phyloP scores from a whole-genome alignment of 2,329 filamentous ascomycete species.

The Coniochaeta hoffmannii region DNA sequence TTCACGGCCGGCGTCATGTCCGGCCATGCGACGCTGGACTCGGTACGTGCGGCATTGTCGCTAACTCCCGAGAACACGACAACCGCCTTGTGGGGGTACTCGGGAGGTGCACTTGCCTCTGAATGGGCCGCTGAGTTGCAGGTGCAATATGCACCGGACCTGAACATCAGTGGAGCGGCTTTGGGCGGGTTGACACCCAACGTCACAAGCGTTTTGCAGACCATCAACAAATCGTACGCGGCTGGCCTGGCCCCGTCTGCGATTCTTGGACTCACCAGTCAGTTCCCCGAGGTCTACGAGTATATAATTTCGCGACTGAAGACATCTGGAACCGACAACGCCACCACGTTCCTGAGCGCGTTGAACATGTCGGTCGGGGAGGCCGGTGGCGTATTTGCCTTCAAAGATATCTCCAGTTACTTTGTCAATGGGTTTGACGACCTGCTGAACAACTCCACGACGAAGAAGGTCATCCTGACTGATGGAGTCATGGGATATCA shows the following conservation, averaged over 20 bases:
- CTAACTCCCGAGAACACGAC: not conserved
- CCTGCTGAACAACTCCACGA: conserved; percentile 15
- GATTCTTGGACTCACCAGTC: conserved; percentile 23
- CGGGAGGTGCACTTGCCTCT: conserved; percentile 43
- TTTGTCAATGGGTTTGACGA: conserved; percentile 9
- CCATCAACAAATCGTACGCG: not conserved
- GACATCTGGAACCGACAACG: conserved; percentile 8
- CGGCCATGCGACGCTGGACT: conserved; percentile 37
- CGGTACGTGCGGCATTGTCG: conserved; percentile 27
- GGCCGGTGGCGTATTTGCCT: conserved; percentile 6
- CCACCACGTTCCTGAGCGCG: conserved; percentile 11
- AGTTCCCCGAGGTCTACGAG: conserved; percentile 20
- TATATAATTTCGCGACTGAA: conserved; percentile 14
- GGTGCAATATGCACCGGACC: conserved; percentile 42
- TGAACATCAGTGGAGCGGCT: conserved; percentile 39
- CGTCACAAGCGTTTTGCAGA: conserved; percentile 9
- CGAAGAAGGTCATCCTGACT: not conserved
- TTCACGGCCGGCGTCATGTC: conserved; percentile 32
- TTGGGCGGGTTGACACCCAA: conserved; percentile 40
- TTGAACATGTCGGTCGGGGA: conserved; percentile 8
- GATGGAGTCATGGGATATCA: not conserved
- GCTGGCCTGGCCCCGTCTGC: not conserved
- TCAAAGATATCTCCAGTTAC: conserved; percentile 9
- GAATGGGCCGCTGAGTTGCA: conserved; percentile 47
- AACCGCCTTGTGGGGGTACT: conserved; percentile 44